These are phyloP conservation scores for Myxozyma udenii DNA, from an alignment of 805 yeast species.

Conservation along the genomic window DNA sequence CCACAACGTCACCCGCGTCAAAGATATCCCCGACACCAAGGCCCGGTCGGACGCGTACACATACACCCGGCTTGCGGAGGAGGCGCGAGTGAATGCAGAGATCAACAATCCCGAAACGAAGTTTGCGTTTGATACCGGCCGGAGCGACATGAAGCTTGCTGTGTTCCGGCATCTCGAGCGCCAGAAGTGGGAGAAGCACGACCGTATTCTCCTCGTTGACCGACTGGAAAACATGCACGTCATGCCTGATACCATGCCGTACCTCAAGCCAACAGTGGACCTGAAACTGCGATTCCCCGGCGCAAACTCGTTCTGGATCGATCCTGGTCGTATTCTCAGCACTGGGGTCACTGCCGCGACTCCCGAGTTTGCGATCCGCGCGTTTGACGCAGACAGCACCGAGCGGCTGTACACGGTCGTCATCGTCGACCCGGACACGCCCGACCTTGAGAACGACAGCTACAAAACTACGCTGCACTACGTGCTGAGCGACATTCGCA, in stretches of 20 bases:
- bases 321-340: slow-evolving; percentile 74
- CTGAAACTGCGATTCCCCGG: slow-evolving; percentile 74
- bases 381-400: slow-evolving; percentile 51
- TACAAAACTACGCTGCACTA: slow-evolving; percentile 61
- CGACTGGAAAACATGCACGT: slow-evolving; percentile 80
- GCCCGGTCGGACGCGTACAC: slow-evolving; percentile 6
- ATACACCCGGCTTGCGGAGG: slow-evolving; percentile 7
- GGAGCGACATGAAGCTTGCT: slow-evolving; percentile 67
- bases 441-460: slow-evolving; percentile 66
- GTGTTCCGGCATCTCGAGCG: slow-evolving; percentile 70
- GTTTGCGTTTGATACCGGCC: slow-evolving; percentile 54
- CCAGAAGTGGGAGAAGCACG: slow-evolving; percentile 68
- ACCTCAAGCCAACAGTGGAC: slow-evolving; percentile 75
- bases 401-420: slow-evolving; percentile 66
- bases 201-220: slow-evolving; percentile 81
- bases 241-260: slow-evolving; percentile 92
- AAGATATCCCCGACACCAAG: slow-evolving; percentile 6
- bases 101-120: slow-evolving; percentile 78
- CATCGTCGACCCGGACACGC: slow-evolving; percentile 88
- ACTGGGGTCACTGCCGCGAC: slow-evolving; percentile 69
- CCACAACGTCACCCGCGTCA: not conserved
- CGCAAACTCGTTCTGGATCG: slow-evolving; percentile 57
- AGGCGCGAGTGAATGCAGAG: slow-evolving; percentile 60
- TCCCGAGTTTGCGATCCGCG: slow-evolving; percentile 75
- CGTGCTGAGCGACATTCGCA: slow-evolving; percentile 14